A percentile compares a stretch with the other conserved stretches of the same genome.
Evolutionary conservation across 2,329 filamentous ascomycete genomes (phyloP).

Genomic region (Ramularia endophylla): DNA sequence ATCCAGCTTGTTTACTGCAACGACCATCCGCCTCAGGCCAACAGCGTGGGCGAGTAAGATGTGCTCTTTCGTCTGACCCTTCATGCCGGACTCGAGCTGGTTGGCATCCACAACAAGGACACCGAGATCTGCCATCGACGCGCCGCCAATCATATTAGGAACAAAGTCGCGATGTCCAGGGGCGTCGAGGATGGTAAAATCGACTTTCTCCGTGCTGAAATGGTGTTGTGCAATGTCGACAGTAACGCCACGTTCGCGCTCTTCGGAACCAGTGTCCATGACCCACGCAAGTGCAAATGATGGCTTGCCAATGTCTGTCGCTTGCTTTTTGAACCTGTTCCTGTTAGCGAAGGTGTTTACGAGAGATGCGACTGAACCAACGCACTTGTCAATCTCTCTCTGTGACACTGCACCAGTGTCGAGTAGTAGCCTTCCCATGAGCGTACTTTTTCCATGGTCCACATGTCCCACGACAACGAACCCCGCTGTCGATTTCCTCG

Average conservation of each 20-base stretch:
- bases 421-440: slow-evolving; percentile 90
- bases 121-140: slow-evolving; percentile 92
- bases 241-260: slow-evolving; percentile 83
- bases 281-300: slow-evolving; percentile 98
- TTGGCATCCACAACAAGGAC: slow-evolving; percentile 92
- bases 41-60: slow-evolving; percentile 84
- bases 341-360: no score
- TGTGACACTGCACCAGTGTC: slow-evolving; percentile 86
- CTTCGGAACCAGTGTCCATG: slow-evolving; percentile 84
- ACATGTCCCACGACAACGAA: slow-evolving; percentile 66
- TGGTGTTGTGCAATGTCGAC: slow-evolving; percentile 95
- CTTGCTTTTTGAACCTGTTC: slow-evolving; percentile 55
- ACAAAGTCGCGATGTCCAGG: slow-evolving; percentile 95
- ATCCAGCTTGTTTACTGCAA: slow-evolving; percentile 95
- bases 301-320: slow-evolving; percentile 84
- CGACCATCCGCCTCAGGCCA: slow-evolving; percentile 79
- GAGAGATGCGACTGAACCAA: no score
- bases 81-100: slow-evolving; percentile 88
- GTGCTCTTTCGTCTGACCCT: slow-evolving; percentile 91
- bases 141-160: slow-evolving; percentile 97
- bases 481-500: slow-evolving; percentile 24
- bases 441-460: slow-evolving; percentile 93
- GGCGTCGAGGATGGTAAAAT: slow-evolving; percentile 91
- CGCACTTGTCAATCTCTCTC: slow-evolving; percentile 69
- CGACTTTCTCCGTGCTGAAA: slow-evolving; percentile 81